phyloP scores from a whole-genome alignment of 805 yeast species.

The Yarrowia sp. region DNA sequence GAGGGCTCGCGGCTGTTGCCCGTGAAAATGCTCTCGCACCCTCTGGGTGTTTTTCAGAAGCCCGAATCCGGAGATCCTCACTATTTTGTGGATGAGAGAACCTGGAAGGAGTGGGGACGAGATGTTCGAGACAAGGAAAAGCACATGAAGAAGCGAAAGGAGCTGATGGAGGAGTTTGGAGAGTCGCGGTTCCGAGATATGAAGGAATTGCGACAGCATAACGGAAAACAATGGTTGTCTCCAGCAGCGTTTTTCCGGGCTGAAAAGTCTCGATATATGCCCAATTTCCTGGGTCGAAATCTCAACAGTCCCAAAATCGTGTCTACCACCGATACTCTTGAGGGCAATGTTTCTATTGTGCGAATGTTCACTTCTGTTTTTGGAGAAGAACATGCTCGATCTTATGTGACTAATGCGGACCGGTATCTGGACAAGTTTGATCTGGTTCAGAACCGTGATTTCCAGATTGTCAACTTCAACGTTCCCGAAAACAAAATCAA shows the following conservation, averaged over 20 bases:
- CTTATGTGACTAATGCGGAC: slow-evolving; percentile 52
- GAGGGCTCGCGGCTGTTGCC: slow-evolving; percentile 17
- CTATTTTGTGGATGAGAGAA: slow-evolving; percentile 38
- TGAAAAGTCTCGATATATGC: slow-evolving; percentile 75
- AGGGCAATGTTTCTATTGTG: slow-evolving; percentile 57
- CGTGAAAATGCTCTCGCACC: slow-evolving; percentile 10
- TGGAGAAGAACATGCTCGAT: slow-evolving; percentile 63
- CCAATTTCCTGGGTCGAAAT: slow-evolving; percentile 64
- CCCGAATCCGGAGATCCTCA: slow-evolving; percentile 24
- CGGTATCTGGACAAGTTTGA: slow-evolving; percentile 42
- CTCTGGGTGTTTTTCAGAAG: slow-evolving; percentile 9
- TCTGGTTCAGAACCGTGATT: slow-evolving; percentile 42
- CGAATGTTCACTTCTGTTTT: slow-evolving; percentile 63
- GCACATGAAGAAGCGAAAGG: slow-evolving; percentile 47
- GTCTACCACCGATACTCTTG: slow-evolving; percentile 42
- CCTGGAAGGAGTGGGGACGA: slow-evolving; percentile 41
- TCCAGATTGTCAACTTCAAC: slow-evolving; percentile 74
- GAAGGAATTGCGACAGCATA: slow-evolving; percentile 62
- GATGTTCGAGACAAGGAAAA: slow-evolving; percentile 51
- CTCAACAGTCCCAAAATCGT: slow-evolving; percentile 38
- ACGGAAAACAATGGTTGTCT: slow-evolving; percentile 79
- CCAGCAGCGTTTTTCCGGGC: slow-evolving; percentile 75
- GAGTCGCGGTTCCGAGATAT: slow-evolving; percentile 66
- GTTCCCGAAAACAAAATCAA: slow-evolving; percentile 72
- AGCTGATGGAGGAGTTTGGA: slow-evolving; percentile 58